A percentile compares a stretch with the other conserved stretches of the same genome.
These are phyloP conservation scores for Aegilops tauschii DNA, from an alignment of 176 grass and related monocot species.

Conservation along the genomic window DNA sequence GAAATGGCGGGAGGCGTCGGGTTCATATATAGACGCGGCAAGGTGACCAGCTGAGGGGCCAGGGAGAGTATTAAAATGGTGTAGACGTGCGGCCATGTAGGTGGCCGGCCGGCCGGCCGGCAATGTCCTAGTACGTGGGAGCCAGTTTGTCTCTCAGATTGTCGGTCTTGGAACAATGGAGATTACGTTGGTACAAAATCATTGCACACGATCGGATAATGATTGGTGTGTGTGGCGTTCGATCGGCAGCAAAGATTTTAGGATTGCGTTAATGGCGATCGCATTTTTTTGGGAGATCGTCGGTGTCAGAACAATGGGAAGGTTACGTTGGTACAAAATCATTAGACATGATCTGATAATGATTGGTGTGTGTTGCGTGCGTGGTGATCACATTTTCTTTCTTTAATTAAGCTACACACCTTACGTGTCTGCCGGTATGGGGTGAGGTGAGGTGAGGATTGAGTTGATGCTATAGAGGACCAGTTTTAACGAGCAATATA, in stretches of 20 bases:
- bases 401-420: no score
- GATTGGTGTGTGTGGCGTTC: not conserved
- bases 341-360: no score
- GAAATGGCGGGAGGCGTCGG: not conserved
- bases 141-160: constrained; percentile 5
- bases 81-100: constrained; percentile 46
- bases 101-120: constrained; percentile 8
- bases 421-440: no score
- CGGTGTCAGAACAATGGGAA: no score
- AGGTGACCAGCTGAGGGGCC: not conserved
- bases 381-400: no score
- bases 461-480: no score
- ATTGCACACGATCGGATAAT: not conserved
- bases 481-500: no score
- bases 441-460: no score
- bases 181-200: not conserved
- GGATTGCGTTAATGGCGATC: not conserved
- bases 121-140: constrained; percentile 23
- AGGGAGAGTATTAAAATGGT: not conserved
- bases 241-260: not conserved
- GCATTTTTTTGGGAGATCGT: not conserved
- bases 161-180: not conserved
- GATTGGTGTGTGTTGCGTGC: no score
- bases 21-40: constrained; percentile 34
- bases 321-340: no score